A percentile compares a stretch with the other conserved stretches of the same genome.
Evolutionary conservation across 441 rosid genomes (phyloP).

Genomic region (Gossypium davidsonii): DNA sequence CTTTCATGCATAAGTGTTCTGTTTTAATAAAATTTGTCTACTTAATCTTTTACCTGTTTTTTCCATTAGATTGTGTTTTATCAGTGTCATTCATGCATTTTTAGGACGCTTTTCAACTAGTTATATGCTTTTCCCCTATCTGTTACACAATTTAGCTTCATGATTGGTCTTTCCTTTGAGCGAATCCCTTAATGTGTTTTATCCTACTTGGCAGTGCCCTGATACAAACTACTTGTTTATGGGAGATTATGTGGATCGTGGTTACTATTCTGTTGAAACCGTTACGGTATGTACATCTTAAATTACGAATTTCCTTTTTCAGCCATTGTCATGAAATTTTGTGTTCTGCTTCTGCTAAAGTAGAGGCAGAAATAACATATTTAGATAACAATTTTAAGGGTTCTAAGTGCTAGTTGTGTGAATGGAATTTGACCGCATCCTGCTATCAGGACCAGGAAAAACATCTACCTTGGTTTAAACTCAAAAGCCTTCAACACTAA

Average conservation of each 20-base stretch:
- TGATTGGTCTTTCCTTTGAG: background rate
- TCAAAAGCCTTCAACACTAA: background rate
- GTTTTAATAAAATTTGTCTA: background rate
- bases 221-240: conserved; percentile 74
- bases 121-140: background rate
- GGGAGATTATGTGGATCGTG: conserved; percentile 81
- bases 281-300: conserved; percentile 27
- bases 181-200: conserved; percentile 17
- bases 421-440: background rate
- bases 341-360: background rate
- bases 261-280: conserved; percentile 73
- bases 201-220: conserved; percentile 50
- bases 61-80: background rate
- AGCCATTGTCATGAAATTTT: background rate
- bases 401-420: background rate
- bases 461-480: background rate
- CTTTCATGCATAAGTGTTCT: background rate
- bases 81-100: background rate
- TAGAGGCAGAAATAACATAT: background rate
- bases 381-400: background rate
- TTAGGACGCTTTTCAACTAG: background rate
- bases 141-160: background rate
- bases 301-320: background rate
- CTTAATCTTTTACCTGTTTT: background rate
- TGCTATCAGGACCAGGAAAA: background rate